phyloP scores from a whole-genome alignment of 2,329 filamentous ascomycete species.

The Corinectria fuckeliana region DNA sequence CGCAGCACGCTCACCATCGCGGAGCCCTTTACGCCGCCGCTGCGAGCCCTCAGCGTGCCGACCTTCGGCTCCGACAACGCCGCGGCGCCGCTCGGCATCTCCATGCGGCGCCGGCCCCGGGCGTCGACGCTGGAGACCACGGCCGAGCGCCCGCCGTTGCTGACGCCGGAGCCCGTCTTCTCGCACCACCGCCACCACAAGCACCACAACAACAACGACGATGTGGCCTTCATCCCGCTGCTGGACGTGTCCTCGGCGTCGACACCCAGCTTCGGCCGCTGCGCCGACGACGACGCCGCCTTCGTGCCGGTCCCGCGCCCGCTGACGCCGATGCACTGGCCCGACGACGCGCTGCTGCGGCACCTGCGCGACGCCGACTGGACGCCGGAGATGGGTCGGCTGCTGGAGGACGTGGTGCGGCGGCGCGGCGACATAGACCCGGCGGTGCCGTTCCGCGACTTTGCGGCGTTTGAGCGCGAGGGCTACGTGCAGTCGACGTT shows the following conservation, averaged over 20 bases:
- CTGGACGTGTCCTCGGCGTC: slow-evolving; percentile 25
- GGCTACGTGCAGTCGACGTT: slow-evolving; percentile 58
- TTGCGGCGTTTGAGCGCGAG: slow-evolving; percentile 47
- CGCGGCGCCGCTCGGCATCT: slow-evolving; percentile 6
- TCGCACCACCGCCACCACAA: too few species aligned
- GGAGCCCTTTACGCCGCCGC: slow-evolving; percentile 38
- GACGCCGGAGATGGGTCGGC: slow-evolving; percentile 45
- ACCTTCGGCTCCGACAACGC: slow-evolving; percentile 30
- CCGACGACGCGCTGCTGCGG: slow-evolving; percentile 51
- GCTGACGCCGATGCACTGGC: slow-evolving; percentile 41
- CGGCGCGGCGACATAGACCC: slow-evolving; percentile 43
- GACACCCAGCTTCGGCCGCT: slow-evolving; percentile 7
- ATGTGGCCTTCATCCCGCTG: slow-evolving; percentile 42
- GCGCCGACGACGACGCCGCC: slow-evolving; percentile 21
- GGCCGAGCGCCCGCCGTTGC: slow-evolving; percentile 33
- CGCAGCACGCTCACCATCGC: slow-evolving; percentile 23
- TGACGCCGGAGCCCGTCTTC: slow-evolving; percentile 34
- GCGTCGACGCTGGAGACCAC: slow-evolving; percentile 41
- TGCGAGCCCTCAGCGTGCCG: slow-evolving; percentile 32
- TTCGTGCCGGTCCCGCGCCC: slow-evolving; percentile 22
- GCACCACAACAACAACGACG: too few species aligned
- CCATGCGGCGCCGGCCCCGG: slow-evolving; percentile 29
- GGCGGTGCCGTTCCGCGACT: slow-evolving; percentile 40
- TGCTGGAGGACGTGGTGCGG: slow-evolving; percentile 47
- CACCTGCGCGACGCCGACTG: slow-evolving; percentile 52